Conservation (phyloP, 768 basidiomycete species). For the Chalciporus sphaerocephalus region DNA sequence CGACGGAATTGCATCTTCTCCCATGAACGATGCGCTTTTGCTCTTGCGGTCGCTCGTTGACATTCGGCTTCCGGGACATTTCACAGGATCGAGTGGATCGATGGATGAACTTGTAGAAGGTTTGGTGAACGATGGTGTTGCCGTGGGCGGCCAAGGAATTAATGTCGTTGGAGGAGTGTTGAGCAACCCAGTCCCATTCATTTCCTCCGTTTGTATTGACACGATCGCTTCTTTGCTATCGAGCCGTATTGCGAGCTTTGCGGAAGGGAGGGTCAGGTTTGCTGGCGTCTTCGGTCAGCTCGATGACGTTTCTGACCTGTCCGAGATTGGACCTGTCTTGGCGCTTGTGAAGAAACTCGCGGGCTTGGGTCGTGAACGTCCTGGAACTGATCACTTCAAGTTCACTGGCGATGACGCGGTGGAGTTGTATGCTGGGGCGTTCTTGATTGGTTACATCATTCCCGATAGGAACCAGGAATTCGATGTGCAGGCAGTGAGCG, state of each 20-base stretch:
- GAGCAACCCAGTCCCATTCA: constrained; percentile 19
- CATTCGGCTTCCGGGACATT: constrained; percentile 39
- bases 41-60: constrained; percentile 41
- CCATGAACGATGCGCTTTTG: constrained; percentile 30
- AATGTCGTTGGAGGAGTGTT: constrained; percentile 12
- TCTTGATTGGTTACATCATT: constrained; percentile 22
- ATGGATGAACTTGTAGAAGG: constrained; percentile 42
- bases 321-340: constrained; percentile 4
- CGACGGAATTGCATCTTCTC: constrained; percentile 33
- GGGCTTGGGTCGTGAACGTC: constrained; percentile 17
- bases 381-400: constrained; percentile 12
- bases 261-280: constrained; percentile 10
- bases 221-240: constrained; percentile 17
- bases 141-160: neutral
- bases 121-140: constrained; percentile 10
- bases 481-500: constrained; percentile 11
- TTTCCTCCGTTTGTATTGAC: constrained; percentile 18
- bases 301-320: neutral
- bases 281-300: constrained; percentile 6
- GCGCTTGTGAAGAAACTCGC: constrained; percentile 13
- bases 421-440: constrained; percentile 19
- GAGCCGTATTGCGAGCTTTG: constrained; percentile 11
- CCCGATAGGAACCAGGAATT: constrained; percentile 6
- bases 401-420: constrained; percentile 17
- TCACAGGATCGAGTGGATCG: constrained; percentile 41